These are phyloP conservation scores for Cardamine resedifolia DNA, from an alignment of 345 rosid genomes.

Conservation along the genomic window DNA sequence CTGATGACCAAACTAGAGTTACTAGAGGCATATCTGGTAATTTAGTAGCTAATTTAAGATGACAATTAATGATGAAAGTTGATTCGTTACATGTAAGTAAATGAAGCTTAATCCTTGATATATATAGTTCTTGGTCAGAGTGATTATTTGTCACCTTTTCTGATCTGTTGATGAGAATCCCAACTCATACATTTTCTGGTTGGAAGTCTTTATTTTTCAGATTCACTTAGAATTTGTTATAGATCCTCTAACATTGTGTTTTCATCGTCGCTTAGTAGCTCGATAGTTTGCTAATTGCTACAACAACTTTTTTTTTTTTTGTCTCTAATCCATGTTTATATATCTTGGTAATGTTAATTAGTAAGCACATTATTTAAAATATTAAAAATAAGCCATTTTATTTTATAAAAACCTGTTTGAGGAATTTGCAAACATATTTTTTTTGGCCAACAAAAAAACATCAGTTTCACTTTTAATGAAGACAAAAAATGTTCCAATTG, in stretches of 20 bases:
- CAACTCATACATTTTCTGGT: neutral
- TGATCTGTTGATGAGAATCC: neutral
- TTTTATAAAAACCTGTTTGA: neutral
- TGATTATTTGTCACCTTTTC: neutral
- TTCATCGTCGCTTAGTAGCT: neutral
- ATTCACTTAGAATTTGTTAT: neutral
- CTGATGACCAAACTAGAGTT: neutral
- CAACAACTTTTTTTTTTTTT: neutral
- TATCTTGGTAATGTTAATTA: neutral
- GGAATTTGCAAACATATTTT: neutral
- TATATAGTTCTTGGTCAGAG: neutral
- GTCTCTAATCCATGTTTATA: neutral
- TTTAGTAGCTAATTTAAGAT: neutral
- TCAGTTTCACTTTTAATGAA: neutral
- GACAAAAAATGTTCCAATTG: neutral
- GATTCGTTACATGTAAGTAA: neutral
- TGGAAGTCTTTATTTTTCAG: neutral
- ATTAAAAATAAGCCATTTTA: neutral
- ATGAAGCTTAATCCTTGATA: neutral
- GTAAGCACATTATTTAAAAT: neutral
- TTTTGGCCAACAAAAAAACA: neutral
- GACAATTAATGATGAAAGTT: neutral
- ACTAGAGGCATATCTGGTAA: neutral
- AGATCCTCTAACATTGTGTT: neutral
- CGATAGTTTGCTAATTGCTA: neutral